Conservation (phyloP, 768 basidiomycete genomes). For the Filobasidium floriforme region DNA sequence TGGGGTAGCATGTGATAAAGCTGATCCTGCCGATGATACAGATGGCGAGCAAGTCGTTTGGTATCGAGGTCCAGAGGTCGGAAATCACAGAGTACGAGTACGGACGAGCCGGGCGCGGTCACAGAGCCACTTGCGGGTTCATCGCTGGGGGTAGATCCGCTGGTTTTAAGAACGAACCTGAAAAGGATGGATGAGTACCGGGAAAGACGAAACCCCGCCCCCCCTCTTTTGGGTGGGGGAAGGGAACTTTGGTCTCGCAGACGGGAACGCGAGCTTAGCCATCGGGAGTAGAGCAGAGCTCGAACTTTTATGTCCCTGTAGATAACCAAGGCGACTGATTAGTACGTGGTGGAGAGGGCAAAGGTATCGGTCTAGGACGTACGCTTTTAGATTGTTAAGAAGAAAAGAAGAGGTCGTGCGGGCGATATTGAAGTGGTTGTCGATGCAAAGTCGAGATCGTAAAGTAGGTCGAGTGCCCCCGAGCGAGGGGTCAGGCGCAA, state of each 20-base stretch:
- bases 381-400: conserved; percentile 14
- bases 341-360: not conserved
- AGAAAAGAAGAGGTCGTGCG: conserved; percentile 1
- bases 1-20: too few species aligned
- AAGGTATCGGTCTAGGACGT: not conserved
- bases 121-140: not conserved
- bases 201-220: conserved; percentile 23
- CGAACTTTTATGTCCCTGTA: conserved; percentile 45
- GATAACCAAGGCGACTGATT: not conserved
- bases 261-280: conserved; percentile 45
- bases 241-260: conserved; percentile 35
- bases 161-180: not conserved
- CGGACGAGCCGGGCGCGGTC: not conserved
- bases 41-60: too few species aligned
- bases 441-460: not conserved
- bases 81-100: too few species aligned
- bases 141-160: too few species aligned
- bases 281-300: conserved; percentile 40
- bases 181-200: conserved; percentile 14
- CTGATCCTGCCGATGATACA: too few species aligned
- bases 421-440: not conserved
- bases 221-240: conserved; percentile 12
- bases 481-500: not conserved
- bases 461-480: not conserved
- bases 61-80: too few species aligned